A percentile compares a stretch with the other conserved stretches of the same genome.
Evolutionary conservation across 257 asterid genomes (phyloP).

Genomic region (Ocimum tenuiflorum): DNA sequence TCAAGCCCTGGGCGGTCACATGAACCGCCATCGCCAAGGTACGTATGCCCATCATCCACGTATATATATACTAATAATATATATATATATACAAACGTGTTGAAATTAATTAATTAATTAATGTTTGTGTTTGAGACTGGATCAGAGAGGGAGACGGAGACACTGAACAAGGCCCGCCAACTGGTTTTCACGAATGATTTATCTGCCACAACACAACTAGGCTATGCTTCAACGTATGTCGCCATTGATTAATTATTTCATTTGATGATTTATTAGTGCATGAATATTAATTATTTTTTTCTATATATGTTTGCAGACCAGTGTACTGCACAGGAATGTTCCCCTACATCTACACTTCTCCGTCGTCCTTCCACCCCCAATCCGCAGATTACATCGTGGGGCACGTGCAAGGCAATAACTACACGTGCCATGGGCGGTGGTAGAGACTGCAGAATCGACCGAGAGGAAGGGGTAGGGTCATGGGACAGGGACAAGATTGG

Average conservation of each 20-base stretch:
- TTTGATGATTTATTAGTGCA: neutral
- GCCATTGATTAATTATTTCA: neutral
- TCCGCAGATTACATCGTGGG: conserved; percentile 20
- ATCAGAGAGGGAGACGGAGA: conserved; percentile 97
- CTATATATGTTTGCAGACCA: conserved; percentile 21
- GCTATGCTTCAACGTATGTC: conserved; percentile 44
- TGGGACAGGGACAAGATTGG: too few species aligned
- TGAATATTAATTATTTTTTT: neutral
- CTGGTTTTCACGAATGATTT: conserved; percentile 75
- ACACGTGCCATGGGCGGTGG: too few species aligned
- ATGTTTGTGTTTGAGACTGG: too few species aligned
- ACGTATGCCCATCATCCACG: too few species aligned
- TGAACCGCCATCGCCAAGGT: conserved; percentile 99
- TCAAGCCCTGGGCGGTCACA: conserved; percentile 99
- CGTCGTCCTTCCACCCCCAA: too few species aligned
- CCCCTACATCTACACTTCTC: conserved; percentile 32
- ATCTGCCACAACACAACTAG: conserved; percentile 41
- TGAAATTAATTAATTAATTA: too few species aligned
- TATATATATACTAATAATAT: too few species aligned
- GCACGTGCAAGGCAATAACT: conserved; percentile 45
- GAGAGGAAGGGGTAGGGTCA: too few species aligned
- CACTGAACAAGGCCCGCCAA: conserved; percentile 88
- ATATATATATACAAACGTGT: too few species aligned
- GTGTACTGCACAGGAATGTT: conserved; percentile 50
- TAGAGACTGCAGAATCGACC: too few species aligned